Evolutionary conservation across 768 basidiomycete species (phyloP).

Genomic region (Coprinopsis sp.): DNA sequence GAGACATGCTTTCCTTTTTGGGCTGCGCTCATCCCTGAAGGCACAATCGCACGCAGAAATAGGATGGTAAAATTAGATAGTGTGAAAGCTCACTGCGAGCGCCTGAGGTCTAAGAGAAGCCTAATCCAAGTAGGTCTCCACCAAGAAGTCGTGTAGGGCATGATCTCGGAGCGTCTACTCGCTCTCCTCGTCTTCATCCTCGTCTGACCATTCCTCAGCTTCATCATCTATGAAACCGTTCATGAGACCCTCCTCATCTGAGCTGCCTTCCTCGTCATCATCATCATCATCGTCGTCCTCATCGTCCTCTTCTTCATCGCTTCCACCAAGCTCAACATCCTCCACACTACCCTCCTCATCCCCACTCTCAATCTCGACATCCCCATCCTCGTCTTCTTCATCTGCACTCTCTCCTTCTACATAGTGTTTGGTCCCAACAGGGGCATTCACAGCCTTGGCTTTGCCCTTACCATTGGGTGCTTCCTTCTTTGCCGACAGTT

Average conservation of each 20-base stretch:
- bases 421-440: constrained; percentile 46
- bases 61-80: too few relatives aligned
- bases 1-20: too few relatives aligned
- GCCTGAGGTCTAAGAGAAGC: too few relatives aligned
- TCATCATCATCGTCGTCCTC: constrained; percentile 44
- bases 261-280: constrained; percentile 39
- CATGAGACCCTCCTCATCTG: constrained; percentile 33
- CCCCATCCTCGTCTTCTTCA: constrained; percentile 54
- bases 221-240: constrained; percentile 62
- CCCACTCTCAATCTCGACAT: constrained; percentile 58
- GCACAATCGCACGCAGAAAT: too few relatives aligned
- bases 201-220: constrained; percentile 52
- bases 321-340: constrained; percentile 69
- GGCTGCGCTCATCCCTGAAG: too few relatives aligned
- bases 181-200: constrained; percentile 47
- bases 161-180: constrained; percentile 39
- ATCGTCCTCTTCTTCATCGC: constrained; percentile 50
- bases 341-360: constrained; percentile 75
- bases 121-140: too few relatives aligned
- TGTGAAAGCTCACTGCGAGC: too few relatives aligned
- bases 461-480: constrained; percentile 25
- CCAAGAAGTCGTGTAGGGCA: too few relatives aligned
- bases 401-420: constrained; percentile 74
- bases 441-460: constrained; percentile 30
- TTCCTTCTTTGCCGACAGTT: constrained; percentile 40